These are phyloP conservation scores for Coemansia sp. DNA, from an alignment of 192 early-diverging fungal species.

Conservation along the genomic window DNA sequence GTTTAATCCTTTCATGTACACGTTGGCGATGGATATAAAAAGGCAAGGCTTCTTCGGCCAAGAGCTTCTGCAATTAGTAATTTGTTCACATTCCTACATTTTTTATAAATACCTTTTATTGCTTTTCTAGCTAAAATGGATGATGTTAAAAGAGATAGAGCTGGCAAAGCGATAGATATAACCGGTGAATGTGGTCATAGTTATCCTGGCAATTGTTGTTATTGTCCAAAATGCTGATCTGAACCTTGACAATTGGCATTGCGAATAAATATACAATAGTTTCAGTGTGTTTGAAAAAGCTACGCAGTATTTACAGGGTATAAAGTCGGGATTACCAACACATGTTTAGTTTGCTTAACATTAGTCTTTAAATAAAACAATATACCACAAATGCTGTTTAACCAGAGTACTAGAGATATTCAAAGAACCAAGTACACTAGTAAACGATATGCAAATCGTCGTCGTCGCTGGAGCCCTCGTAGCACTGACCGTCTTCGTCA, in stretches of 20 bases:
- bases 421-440: no score
- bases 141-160: no score
- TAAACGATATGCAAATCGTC: no score
- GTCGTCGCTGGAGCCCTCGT: no score
- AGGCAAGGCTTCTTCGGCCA: no score
- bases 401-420: background rate
- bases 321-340: background rate
- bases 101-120: no score
- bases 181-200: background rate
- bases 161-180: no score
- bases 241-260: background rate
- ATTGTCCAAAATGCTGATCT: background rate
- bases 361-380: slow-evolving; percentile 1
- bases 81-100: no score
- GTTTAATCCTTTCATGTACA: no score
- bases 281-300: background rate
- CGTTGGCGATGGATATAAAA: no score
- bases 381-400: background rate
- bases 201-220: background rate
- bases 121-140: no score
- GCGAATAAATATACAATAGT: background rate
- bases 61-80: no score
- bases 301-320: background rate
- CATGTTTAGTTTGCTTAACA: background rate
- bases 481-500: background rate